phyloP scores from a whole-genome alignment of 768 basidiomycete species.

The Phlegmacium glaucopus region DNA sequence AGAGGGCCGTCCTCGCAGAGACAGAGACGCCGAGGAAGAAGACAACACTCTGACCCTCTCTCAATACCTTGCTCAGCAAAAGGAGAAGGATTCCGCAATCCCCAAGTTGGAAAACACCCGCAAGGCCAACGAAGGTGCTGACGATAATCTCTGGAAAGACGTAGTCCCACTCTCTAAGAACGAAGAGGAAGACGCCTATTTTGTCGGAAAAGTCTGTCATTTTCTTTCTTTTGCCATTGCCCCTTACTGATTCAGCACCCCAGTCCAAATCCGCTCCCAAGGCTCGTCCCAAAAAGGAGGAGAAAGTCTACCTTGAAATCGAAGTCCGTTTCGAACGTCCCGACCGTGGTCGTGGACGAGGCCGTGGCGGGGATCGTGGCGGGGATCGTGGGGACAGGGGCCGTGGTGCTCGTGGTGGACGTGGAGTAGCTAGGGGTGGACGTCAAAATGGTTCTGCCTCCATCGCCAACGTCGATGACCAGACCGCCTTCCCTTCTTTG shows the following conservation, averaged over 20 bases:
- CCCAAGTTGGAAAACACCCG: constrained; percentile 78
- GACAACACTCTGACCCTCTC: constrained; percentile 94
- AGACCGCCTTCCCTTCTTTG: constrained; percentile 87
- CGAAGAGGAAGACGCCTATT: constrained; percentile 78
- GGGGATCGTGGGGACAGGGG: constrained; percentile 40
- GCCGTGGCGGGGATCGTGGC: constrained; percentile 44
- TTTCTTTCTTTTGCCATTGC: neutral
- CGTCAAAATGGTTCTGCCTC: constrained; percentile 41
- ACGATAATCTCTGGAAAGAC: constrained; percentile 68
- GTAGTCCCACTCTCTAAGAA: constrained; percentile 61
- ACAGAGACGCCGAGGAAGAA: constrained; percentile 76
- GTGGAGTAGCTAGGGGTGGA: constrained; percentile 40
- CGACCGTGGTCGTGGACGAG: constrained; percentile 52
- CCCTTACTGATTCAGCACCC: constrained; percentile 5
- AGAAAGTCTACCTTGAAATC: constrained; percentile 91
- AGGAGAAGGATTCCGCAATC: constrained; percentile 55
- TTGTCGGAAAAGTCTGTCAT: constrained; percentile 78
- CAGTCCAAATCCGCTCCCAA: constrained; percentile 69
- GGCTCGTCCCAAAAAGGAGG: constrained; percentile 74
- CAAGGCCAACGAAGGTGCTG: constrained; percentile 79
- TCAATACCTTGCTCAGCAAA: constrained; percentile 84
- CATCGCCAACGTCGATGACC: constrained; percentile 72
- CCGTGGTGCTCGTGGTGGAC: constrained; percentile 37
- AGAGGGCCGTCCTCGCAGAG: constrained; percentile 41
- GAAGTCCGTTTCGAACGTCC: constrained; percentile 88